Percentiles rank a stretch among this genome's conserved stretches.
These are phyloP conservation scores for Breynia disticha DNA, from an alignment of 441 rosid species.

Conservation along the genomic window DNA sequence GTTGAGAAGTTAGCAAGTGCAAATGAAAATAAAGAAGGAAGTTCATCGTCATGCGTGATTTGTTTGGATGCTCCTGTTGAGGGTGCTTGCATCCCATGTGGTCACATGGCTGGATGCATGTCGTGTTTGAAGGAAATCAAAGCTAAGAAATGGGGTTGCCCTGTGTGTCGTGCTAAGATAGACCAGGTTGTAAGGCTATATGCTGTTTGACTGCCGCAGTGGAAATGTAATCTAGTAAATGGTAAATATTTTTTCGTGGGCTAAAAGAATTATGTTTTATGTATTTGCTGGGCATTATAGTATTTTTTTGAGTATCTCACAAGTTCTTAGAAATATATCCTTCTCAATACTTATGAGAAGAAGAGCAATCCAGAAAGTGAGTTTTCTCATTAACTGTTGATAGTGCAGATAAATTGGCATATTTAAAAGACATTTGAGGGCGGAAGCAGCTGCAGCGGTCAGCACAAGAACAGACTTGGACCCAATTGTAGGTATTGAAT, in stretches of 20 bases:
- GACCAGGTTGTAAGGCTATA: slow-evolving; percentile 38
- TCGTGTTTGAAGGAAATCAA: slow-evolving; percentile 42
- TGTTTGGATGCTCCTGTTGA: slow-evolving; percentile 57
- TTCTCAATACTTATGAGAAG: too few relatives aligned
- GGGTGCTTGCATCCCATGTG: slow-evolving; percentile 61
- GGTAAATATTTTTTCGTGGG: slow-evolving; percentile 11
- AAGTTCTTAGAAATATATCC: too few relatives aligned
- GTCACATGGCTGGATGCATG: slow-evolving; percentile 73
- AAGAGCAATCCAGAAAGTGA: too few relatives aligned
- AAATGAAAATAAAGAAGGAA: slow-evolving; percentile 20
- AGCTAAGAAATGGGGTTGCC: slow-evolving; percentile 45
- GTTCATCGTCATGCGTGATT: slow-evolving; percentile 38
- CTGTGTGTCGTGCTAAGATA: slow-evolving; percentile 41
- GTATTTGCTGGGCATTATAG: too few relatives aligned
- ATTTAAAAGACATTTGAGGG: too few relatives aligned
- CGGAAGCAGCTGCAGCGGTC: too few relatives aligned
- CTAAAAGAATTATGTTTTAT: background rate
- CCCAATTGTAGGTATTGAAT: too few relatives aligned
- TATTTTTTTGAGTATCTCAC: too few relatives aligned
- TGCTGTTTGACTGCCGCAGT: slow-evolving; percentile 29
- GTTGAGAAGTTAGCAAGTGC: slow-evolving; percentile 13
- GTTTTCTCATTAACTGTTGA: too few relatives aligned
- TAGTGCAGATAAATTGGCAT: too few relatives aligned
- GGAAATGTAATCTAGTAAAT: background rate
- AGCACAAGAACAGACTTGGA: too few relatives aligned